Evolutionary conservation across 75 land plant species (phyloP).

Genomic region (Adiantum capillusveneris): DNA sequence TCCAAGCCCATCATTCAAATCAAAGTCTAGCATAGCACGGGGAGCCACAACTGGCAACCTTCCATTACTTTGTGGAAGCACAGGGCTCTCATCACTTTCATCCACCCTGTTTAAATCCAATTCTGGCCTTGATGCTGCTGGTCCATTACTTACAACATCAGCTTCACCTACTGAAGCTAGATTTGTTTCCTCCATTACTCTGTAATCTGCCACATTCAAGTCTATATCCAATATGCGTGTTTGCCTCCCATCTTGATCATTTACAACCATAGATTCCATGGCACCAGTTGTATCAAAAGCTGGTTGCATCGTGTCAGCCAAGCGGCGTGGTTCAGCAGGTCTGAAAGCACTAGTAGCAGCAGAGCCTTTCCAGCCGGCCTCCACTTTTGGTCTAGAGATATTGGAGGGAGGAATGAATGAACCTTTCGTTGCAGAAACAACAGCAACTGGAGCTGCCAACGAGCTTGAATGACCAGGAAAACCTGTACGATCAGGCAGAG

Average conservation of each 20-base stretch:
- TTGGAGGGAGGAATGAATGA: conserved; percentile 32
- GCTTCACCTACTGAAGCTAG: not conserved
- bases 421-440: conserved; percentile 35
- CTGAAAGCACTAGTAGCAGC: conserved; percentile 44
- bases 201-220: conserved; percentile 36
- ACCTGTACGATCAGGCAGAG: conserved; percentile 4
- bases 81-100: conserved; percentile 34
- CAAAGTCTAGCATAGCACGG: conserved; percentile 31
- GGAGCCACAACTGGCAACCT: conserved; percentile 3
- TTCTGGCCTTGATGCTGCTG: conserved; percentile 14
- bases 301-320: conserved; percentile 15
- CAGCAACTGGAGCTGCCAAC: conserved; percentile 37
- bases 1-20: conserved; percentile 38
- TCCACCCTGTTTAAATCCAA: conserved; percentile 32
- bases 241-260: conserved; percentile 1
- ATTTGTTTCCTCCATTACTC: conserved; percentile 11
- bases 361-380: conserved; percentile 38
- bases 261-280: not conserved
- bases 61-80: conserved; percentile 13
- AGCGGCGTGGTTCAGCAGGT: conserved; percentile 34
- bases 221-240: conserved; percentile 21
- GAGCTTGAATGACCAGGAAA: not conserved
- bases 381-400: conserved; percentile 15
- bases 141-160: not conserved
- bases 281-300: conserved; percentile 8